Evolutionary conservation across 1,139 yeast genomes (phyloP), one percentile per base, ranked within the genome.

Genomic region (Dujonia santamariae): DNA sequence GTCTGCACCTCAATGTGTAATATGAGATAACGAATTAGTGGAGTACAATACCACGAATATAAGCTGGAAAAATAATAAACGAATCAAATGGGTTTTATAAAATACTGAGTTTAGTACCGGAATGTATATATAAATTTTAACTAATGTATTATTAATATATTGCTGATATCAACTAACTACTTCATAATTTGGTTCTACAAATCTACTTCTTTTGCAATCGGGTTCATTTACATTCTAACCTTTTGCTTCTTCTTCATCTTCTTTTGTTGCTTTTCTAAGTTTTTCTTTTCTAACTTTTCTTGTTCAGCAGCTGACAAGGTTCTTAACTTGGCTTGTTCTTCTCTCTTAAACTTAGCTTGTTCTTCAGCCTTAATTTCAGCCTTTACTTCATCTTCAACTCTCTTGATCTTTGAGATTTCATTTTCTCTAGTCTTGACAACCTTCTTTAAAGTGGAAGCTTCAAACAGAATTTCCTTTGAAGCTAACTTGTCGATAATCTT

Each of bases 371-470:
- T 58, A 48, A 80, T 82, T 59, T 85, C 95, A 41, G 78, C 80
- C 54, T 74, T 75, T 39, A 63, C 62, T 17, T 73, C 79, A 36
- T 85, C 95, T 41, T 72, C 61, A 22, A 66, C 53, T 59, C 76
- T 82, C 44, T 67, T 65, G 44, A 83, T 61, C 63, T 82, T 83
- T 41, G 70, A 59, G 36, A 73, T 51, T 59, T 83, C 95, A 13
- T 59, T 67, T 53, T 88, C 95, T 62, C 95, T 80, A 32, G 83
- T 72, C 48, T 75, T 80, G 54, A 73, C 78, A 41, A 87, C 72
- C 66, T 85, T 90, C 59, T 78, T 83, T 45, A 79, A 63, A 38
- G 90, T 72, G 55, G 88, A 97, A 15, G 85, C 69, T 60, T 61
- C 75, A 56, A 75, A 73, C 11, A 67, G 54, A 44, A 66, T 59